Evolutionary conservation across 106 monocot species (phyloP), one percentile per base, ranked within the genome.

Genomic region (Xerophyta viscosa): DNA sequence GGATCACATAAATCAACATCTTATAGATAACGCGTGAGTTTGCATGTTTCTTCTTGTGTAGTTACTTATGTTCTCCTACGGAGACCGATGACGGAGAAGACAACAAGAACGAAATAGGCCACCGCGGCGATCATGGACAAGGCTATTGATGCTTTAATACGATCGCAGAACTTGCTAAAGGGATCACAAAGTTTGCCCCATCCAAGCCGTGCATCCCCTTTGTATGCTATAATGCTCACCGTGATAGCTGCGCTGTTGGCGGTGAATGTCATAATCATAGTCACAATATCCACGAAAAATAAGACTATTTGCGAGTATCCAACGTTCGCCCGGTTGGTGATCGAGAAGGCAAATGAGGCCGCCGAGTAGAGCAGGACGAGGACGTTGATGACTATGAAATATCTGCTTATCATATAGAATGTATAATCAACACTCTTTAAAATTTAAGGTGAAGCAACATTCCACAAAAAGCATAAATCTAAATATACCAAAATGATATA

Each of bases 351-450:
- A 0, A 51, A 54, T 0, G 63, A 41, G 30, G 41, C 37, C n/a
- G 57, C 46, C 1, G 63, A 63, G 57, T 71, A 71, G 1, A 71
- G 2, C 30, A 63, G 64, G 11, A 26, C 47, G 8, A 71, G 50
- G 5, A 63, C 47, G 28, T 71, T 71, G 11, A 61, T 24, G 13
- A 71, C 42, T 57, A 71, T 57, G 56, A 71, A 71, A 48, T 71
- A 71, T 57, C 71, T 71, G 71, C 11, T 37, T 24, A 50, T n/a
- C n/a, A n/a, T n/a, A n/a, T n/a, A n/a, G n/a, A n/a, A n/a, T n/a
- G n/a, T n/a, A n/a, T n/a, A n/a, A n/a, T n/a, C n/a, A n/a, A n/a
- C n/a, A n/a, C n/a, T n/a, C n/a, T n/a, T n/a, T n/a, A n/a, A n/a
- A n/a, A n/a, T n/a, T n/a, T n/a, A n/a, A n/a, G n/a, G n/a, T n/a